Conservation (phyloP, 331 rosid species). For the Quercus tomentella region DNA sequence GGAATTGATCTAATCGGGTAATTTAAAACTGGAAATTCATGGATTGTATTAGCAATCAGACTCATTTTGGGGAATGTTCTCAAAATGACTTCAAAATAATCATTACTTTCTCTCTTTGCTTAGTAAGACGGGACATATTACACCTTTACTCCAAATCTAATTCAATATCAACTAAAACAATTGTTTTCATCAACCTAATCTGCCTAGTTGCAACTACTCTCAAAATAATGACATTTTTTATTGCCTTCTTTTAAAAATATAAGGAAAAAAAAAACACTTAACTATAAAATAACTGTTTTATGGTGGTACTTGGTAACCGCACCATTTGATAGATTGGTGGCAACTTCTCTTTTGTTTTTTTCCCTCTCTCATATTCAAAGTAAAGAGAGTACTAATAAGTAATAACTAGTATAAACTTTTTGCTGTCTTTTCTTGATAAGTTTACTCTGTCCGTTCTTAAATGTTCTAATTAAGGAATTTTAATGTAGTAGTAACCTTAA, state of each 20-base stretch:
- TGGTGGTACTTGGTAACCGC: too few relatives aligned
- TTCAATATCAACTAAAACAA: slow-evolving; percentile 15
- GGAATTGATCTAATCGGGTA: not conserved
- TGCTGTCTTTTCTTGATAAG: not conserved
- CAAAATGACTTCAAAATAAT: not conserved
- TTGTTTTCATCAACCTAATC: slow-evolving; percentile 61
- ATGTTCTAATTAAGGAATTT: not conserved
- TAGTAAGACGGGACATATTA: slow-evolving; percentile 20
- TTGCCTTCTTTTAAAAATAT: not conserved
- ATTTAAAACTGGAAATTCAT: not conserved
- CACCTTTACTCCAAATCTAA: slow-evolving; percentile 42
- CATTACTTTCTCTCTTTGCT: not conserved
- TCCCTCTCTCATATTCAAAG: not conserved
- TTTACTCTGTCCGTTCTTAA: not conserved
- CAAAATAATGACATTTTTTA: slow-evolving; percentile 12
- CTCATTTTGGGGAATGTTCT: not conserved
- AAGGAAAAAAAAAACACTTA: not conserved
- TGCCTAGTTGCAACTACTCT: slow-evolving; percentile 35
- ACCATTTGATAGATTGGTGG: not conserved
- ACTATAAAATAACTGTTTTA: not conserved
- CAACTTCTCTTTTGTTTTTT: not conserved
- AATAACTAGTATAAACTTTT: not conserved
- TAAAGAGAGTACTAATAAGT: not conserved
- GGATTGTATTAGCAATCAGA: not conserved
- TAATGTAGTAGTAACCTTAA: not conserved